These are phyloP conservation scores for Elasticomyces elasticus DNA, from an alignment of 495 filamentous ascomycete genomes.

Conservation along the genomic window DNA sequence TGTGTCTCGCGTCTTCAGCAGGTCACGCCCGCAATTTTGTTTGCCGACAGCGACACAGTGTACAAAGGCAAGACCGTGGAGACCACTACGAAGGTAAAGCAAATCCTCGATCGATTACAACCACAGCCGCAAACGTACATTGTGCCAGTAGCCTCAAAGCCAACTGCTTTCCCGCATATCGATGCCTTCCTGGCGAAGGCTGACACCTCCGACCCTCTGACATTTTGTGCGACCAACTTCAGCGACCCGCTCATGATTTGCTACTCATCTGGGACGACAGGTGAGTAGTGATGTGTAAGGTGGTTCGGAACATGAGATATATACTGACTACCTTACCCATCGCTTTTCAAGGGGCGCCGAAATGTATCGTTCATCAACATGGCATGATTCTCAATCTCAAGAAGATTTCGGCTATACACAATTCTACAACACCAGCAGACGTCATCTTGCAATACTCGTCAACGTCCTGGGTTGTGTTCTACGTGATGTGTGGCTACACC, in stretches of 20 bases:
- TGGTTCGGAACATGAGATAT: too few relatives aligned
- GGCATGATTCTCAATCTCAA: slow-evolving; percentile 51
- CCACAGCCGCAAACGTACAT: slow-evolving; percentile 51
- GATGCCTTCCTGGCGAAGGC: slow-evolving; percentile 43
- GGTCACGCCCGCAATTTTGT: slow-evolving; percentile 60
- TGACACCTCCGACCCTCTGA: slow-evolving; percentile 30
- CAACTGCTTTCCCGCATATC: slow-evolving; percentile 41
- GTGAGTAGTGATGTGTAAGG: too few relatives aligned
- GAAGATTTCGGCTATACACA: slow-evolving; percentile 53
- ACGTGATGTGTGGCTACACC: slow-evolving; percentile 45
- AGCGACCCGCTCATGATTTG: slow-evolving; percentile 61
- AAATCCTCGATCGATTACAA: slow-evolving; percentile 51
- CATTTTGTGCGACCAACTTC: slow-evolving; percentile 54
- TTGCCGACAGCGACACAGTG: slow-evolving; percentile 67
- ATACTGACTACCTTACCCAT: too few relatives aligned
- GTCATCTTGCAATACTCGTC: slow-evolving; percentile 22
- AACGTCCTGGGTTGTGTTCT: slow-evolving; percentile 82
- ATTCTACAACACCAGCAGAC: slow-evolving; percentile 17
- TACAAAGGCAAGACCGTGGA: slow-evolving; percentile 70
- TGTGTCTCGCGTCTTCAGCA: slow-evolving; percentile 63
- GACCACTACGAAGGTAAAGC: slow-evolving; percentile 55
- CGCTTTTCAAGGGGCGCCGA: too few relatives aligned
- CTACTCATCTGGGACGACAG: slow-evolving; percentile 65
- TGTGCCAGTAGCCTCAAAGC: slow-evolving; percentile 53
- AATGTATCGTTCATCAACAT: slow-evolving; percentile 67